Evolutionary conservation across 2,329 filamentous ascomycete species (phyloP).

Genomic region (Lasiodiplodia sp.): DNA sequence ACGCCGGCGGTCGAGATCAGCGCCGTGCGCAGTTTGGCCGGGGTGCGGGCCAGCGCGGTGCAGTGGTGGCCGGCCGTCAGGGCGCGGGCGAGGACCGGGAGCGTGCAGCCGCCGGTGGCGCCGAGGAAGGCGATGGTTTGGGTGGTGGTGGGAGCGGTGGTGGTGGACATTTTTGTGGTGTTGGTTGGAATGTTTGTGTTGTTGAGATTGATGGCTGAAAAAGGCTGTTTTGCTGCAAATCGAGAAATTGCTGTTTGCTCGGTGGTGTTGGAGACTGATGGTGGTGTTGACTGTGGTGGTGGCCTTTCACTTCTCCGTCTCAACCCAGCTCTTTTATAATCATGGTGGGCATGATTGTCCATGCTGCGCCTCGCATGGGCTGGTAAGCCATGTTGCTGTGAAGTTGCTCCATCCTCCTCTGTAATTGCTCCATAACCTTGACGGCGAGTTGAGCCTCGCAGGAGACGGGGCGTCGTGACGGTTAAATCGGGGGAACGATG

Average conservation of each 20-base stretch:
- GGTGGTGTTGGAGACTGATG: background rate
- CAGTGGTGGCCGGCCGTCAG: slow-evolving; percentile 52
- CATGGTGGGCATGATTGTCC: background rate
- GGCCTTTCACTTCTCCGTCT: background rate
- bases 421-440: too few relatives aligned
- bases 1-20: slow-evolving; percentile 51
- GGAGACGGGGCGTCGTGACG: background rate
- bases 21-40: slow-evolving; percentile 56
- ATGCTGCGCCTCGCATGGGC: background rate
- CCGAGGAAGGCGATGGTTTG: slow-evolving; percentile 60
- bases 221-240: background rate
- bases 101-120: slow-evolving; percentile 58
- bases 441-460: too few relatives aligned
- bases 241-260: background rate
- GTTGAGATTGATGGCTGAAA: background rate
- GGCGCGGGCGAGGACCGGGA: slow-evolving; percentile 52
- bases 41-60: slow-evolving; percentile 54
- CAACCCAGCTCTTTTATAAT: slow-evolving; percentile 5
- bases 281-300: background rate
- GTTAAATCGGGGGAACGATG: background rate
- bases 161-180: slow-evolving; percentile 30
- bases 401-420: background rate
- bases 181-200: background rate
- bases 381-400: background rate
- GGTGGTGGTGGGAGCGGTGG: slow-evolving; percentile 33